Evolutionary conservation across 1,284 basidiomycete species (phyloP).

Genomic region (Volvariella volvacea): DNA sequence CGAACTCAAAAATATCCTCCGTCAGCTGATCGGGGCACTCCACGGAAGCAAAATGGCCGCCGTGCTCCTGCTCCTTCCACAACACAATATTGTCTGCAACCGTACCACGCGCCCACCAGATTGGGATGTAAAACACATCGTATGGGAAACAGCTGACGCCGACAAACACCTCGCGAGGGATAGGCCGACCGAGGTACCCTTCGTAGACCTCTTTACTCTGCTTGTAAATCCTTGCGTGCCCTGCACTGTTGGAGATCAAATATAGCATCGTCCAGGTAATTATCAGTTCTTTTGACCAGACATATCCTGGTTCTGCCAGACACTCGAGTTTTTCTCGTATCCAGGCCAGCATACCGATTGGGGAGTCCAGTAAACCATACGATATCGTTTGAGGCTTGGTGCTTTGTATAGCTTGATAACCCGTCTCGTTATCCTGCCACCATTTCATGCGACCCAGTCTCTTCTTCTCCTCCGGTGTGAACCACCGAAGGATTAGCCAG

Average conservation of each 20-base stretch:
- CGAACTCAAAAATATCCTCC: conserved; percentile 16
- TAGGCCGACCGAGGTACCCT: conserved; percentile 14
- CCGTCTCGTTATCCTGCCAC: conserved; percentile 28
- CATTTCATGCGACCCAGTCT: conserved; percentile 22
- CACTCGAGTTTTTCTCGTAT: conserved; percentile 42
- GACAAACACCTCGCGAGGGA: conserved; percentile 16
- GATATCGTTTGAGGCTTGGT: conserved; percentile 52
- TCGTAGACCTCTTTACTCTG: too few relatives aligned
- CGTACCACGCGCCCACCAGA: conserved; percentile 23
- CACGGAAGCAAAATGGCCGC: conserved; percentile 22
- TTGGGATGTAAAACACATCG: conserved; percentile 20
- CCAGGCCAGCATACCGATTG: conserved; percentile 50
- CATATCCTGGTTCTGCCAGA: conserved; percentile 35
- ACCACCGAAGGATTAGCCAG: conserved; percentile 17
- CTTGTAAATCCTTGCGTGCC: conserved; percentile 26
- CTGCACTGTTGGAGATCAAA: conserved; percentile 7
- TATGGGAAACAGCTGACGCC: conserved; percentile 21
- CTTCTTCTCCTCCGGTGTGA: conserved; percentile 26
- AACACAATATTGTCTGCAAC: conserved; percentile 22
- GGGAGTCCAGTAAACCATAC: conserved; percentile 45
- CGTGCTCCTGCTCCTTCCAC: conserved; percentile 22
- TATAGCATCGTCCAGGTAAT: conserved; percentile 17
- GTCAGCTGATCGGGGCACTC: conserved; percentile 17
- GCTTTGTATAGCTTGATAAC: conserved; percentile 35
- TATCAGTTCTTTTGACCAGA: conserved; percentile 47